Evolutionary conservation across 495 filamentous ascomycete genomes (phyloP).

Genomic region (Sphaerosporella brunnea): DNA sequence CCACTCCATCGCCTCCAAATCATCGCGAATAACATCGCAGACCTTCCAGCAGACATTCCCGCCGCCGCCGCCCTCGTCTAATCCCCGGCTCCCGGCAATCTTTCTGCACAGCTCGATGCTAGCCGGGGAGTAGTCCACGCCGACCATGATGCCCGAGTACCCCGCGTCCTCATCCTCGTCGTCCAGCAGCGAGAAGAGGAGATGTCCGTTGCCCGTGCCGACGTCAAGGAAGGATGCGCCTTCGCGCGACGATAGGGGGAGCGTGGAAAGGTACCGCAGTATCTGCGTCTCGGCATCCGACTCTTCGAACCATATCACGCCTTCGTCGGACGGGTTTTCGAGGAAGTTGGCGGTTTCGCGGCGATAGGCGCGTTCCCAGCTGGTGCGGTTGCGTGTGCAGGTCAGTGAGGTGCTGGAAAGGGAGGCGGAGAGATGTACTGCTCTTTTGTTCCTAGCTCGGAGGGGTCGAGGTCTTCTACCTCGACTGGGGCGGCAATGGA

Average conservation of each 20-base stretch:
- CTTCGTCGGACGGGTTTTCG: slow-evolving; percentile 42
- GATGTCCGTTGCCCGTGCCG: slow-evolving; percentile 81
- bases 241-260: slow-evolving; percentile 12
- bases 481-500: not conserved
- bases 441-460: slow-evolving; percentile 48
- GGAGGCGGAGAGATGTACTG: slow-evolving; percentile 34
- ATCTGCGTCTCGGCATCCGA: slow-evolving; percentile 47
- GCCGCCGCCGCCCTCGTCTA: no score
- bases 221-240: slow-evolving; percentile 45
- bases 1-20: slow-evolving; percentile 23
- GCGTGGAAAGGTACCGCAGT: slow-evolving; percentile 34
- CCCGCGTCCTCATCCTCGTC: slow-evolving; percentile 27
- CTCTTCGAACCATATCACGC: slow-evolving; percentile 63
- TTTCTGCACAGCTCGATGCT: slow-evolving; percentile 53
- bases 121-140: slow-evolving; percentile 66
- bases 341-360: slow-evolving; percentile 44
- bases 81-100: slow-evolving; percentile 28
- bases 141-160: slow-evolving; percentile 49
- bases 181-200: slow-evolving; percentile 58
- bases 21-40: slow-evolving; percentile 55
- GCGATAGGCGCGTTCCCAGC: slow-evolving; percentile 53
- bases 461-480: slow-evolving; percentile 35
- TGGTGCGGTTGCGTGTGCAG: slow-evolving; percentile 19
- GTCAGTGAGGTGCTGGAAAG: not conserved
- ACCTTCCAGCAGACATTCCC: slow-evolving; percentile 42